Conservation (phyloP, 2,329 filamentous ascomycete species). For the Cladosporium austrohemisphaericum region DNA sequence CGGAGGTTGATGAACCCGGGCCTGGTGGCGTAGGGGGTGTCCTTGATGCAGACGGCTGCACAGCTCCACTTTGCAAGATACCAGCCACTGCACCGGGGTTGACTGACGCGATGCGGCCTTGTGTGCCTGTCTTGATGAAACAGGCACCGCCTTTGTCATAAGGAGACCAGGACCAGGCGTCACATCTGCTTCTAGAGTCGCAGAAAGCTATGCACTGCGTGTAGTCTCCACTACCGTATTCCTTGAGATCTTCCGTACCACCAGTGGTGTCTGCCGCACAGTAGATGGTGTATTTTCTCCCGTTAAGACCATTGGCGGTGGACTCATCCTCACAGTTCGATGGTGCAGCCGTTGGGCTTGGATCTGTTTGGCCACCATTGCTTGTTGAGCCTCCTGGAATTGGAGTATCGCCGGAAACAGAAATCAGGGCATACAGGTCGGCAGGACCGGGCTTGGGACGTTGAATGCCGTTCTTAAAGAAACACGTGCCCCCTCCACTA, state of each 20-base stretch:
- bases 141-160: constrained; percentile 13
- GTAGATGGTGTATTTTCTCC: constrained; percentile 19
- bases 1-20: too few relatives aligned
- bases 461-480: constrained; percentile 1
- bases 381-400: too few relatives aligned
- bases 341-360: background rate
- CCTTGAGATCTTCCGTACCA: background rate
- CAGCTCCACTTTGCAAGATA: background rate
- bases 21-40: too few relatives aligned
- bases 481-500: constrained; percentile 10
- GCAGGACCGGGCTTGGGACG: background rate
- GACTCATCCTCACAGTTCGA: background rate
- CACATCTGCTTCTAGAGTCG: constrained; percentile 18
- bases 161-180: constrained; percentile 11
- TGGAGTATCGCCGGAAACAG: background rate
- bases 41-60: too few relatives aligned
- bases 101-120: background rate
- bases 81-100: background rate
- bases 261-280: constrained; percentile 18
- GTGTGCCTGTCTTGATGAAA: constrained; percentile 2
- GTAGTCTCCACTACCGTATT: constrained; percentile 15
- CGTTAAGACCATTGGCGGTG: constrained; percentile 4
- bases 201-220: constrained; percentile 21
- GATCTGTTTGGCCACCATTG: background rate
- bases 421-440: background rate